Evolutionary conservation across 1,139 yeast species (phyloP).

Genomic region (Saccharomycopsis hybrid): DNA sequence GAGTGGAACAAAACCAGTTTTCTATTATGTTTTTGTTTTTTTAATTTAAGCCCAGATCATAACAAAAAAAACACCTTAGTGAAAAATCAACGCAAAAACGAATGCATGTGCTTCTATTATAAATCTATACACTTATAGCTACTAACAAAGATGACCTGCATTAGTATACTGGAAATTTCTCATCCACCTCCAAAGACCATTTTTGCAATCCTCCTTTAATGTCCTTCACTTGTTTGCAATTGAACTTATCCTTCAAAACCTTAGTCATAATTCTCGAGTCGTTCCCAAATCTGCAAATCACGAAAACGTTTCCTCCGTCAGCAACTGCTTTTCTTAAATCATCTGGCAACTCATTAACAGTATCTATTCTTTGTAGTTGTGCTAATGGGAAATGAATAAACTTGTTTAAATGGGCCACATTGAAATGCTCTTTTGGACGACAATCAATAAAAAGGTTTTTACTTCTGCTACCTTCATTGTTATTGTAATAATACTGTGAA

Average conservation of each 20-base stretch:
- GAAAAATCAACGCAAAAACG: no score
- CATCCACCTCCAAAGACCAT: conserved; percentile 63
- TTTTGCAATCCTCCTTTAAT: conserved; percentile 69
- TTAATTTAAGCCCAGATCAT: no score
- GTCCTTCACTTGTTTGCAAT: conserved; percentile 51
- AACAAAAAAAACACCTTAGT: no score
- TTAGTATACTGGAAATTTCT: conserved; percentile 1
- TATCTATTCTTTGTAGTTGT: conserved; percentile 36
- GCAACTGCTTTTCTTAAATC: conserved; percentile 25
- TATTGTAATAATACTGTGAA: conserved; percentile 17
- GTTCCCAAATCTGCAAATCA: conserved; percentile 83
- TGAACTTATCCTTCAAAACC: conserved; percentile 44
- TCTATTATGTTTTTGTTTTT: no score
- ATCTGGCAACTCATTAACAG: conserved; percentile 24
- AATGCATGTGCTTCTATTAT: no score
- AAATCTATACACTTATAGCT: no score
- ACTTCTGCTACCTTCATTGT: no score
- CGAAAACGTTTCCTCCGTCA: conserved; percentile 31
- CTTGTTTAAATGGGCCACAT: conserved; percentile 53
- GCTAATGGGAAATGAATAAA: conserved; percentile 63
- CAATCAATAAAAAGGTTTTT: conserved; percentile 59
- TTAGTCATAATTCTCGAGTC: conserved; percentile 80
- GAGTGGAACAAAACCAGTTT: no score
- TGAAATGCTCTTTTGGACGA: conserved; percentile 71
- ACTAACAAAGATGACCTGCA: no score